Evolutionary conservation across 805 yeast species (phyloP).

Genomic region (Maudiozyma serrabonitensis): DNA sequence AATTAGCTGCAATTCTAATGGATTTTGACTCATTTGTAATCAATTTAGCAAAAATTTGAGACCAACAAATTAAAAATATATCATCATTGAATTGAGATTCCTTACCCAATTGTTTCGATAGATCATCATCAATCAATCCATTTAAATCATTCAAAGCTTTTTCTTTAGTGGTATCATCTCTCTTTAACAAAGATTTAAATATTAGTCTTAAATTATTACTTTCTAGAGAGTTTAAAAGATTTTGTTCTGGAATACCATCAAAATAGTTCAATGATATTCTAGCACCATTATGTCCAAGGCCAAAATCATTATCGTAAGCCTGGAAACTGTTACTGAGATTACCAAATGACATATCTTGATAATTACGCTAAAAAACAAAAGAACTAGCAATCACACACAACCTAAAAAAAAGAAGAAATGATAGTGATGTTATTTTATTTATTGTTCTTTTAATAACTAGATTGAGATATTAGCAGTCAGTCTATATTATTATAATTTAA

Average conservation of each 20-base stretch:
- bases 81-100: constrained; percentile 37
- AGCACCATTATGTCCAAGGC: constrained; percentile 34
- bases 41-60: constrained; percentile 74
- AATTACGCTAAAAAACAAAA: too few relatives aligned
- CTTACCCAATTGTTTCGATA: not conserved
- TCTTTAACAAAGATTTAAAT: constrained; percentile 69
- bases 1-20: constrained; percentile 56
- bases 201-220: constrained; percentile 39
- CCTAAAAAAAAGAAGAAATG: too few relatives aligned
- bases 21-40: constrained; percentile 59
- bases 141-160: constrained; percentile 57
- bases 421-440: too few relatives aligned
- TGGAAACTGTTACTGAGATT: constrained; percentile 19
- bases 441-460: too few relatives aligned
- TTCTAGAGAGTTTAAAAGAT: constrained; percentile 36
- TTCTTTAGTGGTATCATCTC: constrained; percentile 78
- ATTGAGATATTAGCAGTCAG: too few relatives aligned
- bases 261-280: constrained; percentile 65
- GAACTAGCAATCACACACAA: too few relatives aligned
- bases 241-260: constrained; percentile 69
- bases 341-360: constrained; percentile 23
- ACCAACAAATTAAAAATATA: constrained; percentile 51
- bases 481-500: too few relatives aligned
- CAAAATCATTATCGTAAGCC: constrained; percentile 20
- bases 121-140: constrained; percentile 21